Base-by-base conservation (phyloP, 306 rosid genomes). In the Morella rubra region DNA sequence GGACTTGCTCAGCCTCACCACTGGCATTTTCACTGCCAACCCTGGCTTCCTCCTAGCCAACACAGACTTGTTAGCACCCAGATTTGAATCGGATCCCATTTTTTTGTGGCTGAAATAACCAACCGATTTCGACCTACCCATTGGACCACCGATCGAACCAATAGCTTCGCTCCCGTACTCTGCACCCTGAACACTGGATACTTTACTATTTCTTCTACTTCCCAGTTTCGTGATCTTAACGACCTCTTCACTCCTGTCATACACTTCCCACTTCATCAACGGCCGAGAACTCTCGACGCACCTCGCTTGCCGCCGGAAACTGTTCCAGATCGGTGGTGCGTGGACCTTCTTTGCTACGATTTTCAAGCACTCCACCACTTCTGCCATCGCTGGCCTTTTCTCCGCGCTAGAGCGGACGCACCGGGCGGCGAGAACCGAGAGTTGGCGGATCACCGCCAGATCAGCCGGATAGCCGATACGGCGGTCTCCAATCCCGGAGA, bases 371-470 rank as follows among this genome's bases (percentile, higher is more conserved):
- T 89, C 93, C 55, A 94, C 91, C 0, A 89, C 96, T 82, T 94
- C 96, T 40, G 41, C 47, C 95, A 94, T 91, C 52, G 82, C 81
- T 73, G 98, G 97, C 44, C 98, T 83, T 80, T 88, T 91, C 81
- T 84, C 89, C 24, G 93, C 90, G 12, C 85, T 81, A 7, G 91
- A 82, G 40, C 97, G 82, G 44, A 94, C 95, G 59, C 98, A 94
- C 50, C 83, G 81, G 0, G 93, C 89, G 0, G 98, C 98, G 53
- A 91, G 61, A 18, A 85, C 85, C 4, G 96, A 91, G 4, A 91
- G 18, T 12, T 66, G 73, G 52, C 91, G 82, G 15, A 85, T n/a
- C 50, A 80, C 71, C 4, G 73, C 58, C 0, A n/a, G 14, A 27
- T 90, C 88, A 0, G 82, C 52, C 40, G 93, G 97, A 0, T 76